Evolutionary conservation across 768 basidiomycete genomes (phyloP).

Genomic region (Boletellus sp.): DNA sequence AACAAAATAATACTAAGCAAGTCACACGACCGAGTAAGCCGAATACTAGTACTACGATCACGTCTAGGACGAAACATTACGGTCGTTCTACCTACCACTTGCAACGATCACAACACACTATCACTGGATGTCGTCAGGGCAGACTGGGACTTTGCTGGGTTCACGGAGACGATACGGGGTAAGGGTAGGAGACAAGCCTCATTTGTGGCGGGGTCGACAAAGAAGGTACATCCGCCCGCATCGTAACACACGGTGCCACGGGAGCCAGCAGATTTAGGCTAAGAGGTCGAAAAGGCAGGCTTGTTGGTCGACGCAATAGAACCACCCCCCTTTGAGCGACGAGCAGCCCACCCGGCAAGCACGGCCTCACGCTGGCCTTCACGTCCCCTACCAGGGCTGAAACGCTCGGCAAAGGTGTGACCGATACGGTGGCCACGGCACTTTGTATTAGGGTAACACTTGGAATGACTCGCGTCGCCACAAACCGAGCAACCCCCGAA

Average conservation of each 20-base stretch:
- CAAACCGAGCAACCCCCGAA: background rate
- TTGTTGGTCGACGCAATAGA: background rate
- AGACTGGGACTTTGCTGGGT: too few relatives aligned
- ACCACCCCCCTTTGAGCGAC: background rate
- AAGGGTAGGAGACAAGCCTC: background rate
- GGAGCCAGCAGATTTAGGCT: background rate
- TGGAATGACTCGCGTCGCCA: background rate
- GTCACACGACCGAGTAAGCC: too few relatives aligned
- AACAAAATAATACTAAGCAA: too few relatives aligned
- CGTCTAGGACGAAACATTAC: too few relatives aligned
- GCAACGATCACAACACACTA: too few relatives aligned
- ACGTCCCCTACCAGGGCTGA: background rate
- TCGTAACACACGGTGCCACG: background rate
- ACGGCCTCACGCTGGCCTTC: background rate
- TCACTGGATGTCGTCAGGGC: too few relatives aligned
- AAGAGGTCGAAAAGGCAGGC: background rate
- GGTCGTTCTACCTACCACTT: too few relatives aligned
- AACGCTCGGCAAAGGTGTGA: too few relatives aligned
- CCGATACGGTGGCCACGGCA: too few relatives aligned
- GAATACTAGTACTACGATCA: too few relatives aligned
- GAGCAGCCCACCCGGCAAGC: background rate
- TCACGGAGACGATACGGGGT: too few relatives aligned
- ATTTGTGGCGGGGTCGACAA: background rate
- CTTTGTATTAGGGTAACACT: background rate
- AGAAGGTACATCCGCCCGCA: background rate